Evolutionary conservation across 2,329 filamentous ascomycete genomes (phyloP).

Genomic region (Fusarium avenaceum): DNA sequence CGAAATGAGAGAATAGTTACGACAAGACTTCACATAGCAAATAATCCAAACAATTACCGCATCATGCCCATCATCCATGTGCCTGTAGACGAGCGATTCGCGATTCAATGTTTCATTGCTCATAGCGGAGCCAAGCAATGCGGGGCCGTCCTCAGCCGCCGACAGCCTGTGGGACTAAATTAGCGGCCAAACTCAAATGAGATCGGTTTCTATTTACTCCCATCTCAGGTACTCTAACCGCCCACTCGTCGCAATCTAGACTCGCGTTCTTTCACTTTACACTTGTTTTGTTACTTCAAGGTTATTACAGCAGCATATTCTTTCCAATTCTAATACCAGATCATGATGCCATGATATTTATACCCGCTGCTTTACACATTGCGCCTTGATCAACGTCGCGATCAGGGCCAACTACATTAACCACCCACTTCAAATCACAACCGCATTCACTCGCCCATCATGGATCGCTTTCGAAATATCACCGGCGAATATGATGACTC

Average conservation of each 20-base stretch:
- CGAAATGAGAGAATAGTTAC: background rate
- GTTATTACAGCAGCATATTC: slow-evolving; percentile 6
- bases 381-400: slow-evolving; percentile 41
- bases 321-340: slow-evolving; percentile 14
- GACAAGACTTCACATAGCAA: background rate
- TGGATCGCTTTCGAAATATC: slow-evolving; percentile 42
- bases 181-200: slow-evolving; percentile 38
- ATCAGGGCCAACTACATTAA: slow-evolving; percentile 33
- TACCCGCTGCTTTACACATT: slow-evolving; percentile 15
- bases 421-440: slow-evolving; percentile 9
- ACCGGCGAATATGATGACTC: slow-evolving; percentile 51
- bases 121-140: slow-evolving; percentile 14
- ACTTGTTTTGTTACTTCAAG: slow-evolving; percentile 16
- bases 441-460: slow-evolving; percentile 12
- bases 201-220: slow-evolving; percentile 40
- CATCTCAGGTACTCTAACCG: slow-evolving; percentile 13
- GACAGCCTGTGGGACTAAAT: slow-evolving; percentile 34
- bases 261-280: slow-evolving; percentile 38
- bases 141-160: slow-evolving; percentile 32
- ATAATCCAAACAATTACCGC: background rate
- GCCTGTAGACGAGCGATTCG: background rate
- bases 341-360: slow-evolving; percentile 38
- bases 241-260: slow-evolving; percentile 35
- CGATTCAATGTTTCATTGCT: slow-evolving; percentile 19
- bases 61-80: slow-evolving; percentile 1